These are phyloP conservation scores for Ceriops zippeliana DNA, from an alignment of 345 rosid species.

Conservation along the genomic window DNA sequence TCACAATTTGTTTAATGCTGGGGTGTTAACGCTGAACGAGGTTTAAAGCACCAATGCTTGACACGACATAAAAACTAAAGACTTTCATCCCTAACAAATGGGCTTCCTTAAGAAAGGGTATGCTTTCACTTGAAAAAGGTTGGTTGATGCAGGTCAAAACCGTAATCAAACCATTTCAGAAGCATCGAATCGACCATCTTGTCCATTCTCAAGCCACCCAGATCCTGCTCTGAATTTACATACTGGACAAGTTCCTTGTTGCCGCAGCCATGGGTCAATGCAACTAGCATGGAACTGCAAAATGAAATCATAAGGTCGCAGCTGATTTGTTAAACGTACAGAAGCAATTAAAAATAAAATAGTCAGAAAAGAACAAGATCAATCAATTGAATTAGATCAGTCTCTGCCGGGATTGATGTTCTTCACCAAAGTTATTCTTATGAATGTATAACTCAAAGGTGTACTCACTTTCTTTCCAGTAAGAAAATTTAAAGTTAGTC, in stretches of 20 bases:
- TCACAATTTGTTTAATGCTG: no score
- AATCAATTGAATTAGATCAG: no score
- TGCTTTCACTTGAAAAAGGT: no score
- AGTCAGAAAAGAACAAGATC: no score
- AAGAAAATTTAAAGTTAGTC: no score
- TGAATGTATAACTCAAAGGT: no score
- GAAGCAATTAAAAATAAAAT: no score
- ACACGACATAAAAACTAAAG: conserved; percentile 2
- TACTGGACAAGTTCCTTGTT: conserved; percentile 84
- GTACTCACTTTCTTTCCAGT: no score
- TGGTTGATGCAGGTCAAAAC: conserved; percentile 1
- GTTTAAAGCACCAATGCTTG: background rate
- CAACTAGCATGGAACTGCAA: conserved; percentile 79
- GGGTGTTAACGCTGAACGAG: background rate
- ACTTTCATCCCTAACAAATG: conserved; percentile 5
- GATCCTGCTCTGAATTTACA: conserved; percentile 70
- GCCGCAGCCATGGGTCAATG: conserved; percentile 77
- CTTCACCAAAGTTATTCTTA: no score
- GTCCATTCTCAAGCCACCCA: conserved; percentile 50
- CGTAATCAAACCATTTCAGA: conserved; percentile 48
- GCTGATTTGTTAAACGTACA: background rate
- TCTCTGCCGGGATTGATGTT: no score
- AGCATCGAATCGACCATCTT: conserved; percentile 36
- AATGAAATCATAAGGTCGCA: conserved; percentile 7
- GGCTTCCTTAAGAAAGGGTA: background rate